phyloP scores from a whole-genome alignment of 495 filamentous ascomycete genomes.

The Endocarpon pusillum region DNA sequence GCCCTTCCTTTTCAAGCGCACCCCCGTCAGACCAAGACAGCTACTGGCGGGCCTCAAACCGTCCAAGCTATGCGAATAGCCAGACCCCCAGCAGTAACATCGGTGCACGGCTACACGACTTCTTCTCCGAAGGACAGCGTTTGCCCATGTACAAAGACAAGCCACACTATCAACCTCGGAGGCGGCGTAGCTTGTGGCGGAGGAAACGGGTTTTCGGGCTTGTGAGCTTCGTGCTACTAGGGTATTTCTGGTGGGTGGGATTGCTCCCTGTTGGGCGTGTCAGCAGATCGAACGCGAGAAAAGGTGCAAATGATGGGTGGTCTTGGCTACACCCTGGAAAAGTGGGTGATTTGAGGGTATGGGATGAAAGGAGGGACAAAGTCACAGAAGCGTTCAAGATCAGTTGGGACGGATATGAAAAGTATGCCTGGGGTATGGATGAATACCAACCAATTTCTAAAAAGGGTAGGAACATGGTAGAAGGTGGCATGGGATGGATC shows the following conservation, averaged over 20 bases:
- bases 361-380: slow-evolving; percentile 57
- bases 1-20: slow-evolving; percentile 52
- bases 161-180: slow-evolving; percentile 44
- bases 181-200: slow-evolving; percentile 17
- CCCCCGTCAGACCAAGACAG: slow-evolving; percentile 52
- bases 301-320: slow-evolving; percentile 1
- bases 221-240: slow-evolving; percentile 31
- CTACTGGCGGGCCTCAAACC: slow-evolving; percentile 42
- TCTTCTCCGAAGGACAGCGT: slow-evolving; percentile 38
- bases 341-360: slow-evolving; percentile 43
- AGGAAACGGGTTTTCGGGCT: slow-evolving; percentile 35
- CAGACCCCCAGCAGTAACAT: slow-evolving; percentile 12
- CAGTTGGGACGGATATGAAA: slow-evolving; percentile 85
- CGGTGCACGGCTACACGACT: slow-evolving; percentile 28
- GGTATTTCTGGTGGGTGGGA: slow-evolving; percentile 40
- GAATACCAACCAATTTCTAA: slow-evolving; percentile 72
- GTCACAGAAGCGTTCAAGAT: slow-evolving; percentile 81
- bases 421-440: slow-evolving; percentile 91
- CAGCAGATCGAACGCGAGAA: too few species aligned
- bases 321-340: slow-evolving; percentile 10
- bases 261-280: too few species aligned
- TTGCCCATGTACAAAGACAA: slow-evolving; percentile 99
- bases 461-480: slow-evolving; percentile 63
- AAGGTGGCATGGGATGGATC: slow-evolving; percentile 73
- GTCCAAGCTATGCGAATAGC: slow-evolving; percentile 20